These are phyloP conservation scores for Arctium minus DNA, from an alignment of 129 eudicot species.

Conservation along the genomic window DNA sequence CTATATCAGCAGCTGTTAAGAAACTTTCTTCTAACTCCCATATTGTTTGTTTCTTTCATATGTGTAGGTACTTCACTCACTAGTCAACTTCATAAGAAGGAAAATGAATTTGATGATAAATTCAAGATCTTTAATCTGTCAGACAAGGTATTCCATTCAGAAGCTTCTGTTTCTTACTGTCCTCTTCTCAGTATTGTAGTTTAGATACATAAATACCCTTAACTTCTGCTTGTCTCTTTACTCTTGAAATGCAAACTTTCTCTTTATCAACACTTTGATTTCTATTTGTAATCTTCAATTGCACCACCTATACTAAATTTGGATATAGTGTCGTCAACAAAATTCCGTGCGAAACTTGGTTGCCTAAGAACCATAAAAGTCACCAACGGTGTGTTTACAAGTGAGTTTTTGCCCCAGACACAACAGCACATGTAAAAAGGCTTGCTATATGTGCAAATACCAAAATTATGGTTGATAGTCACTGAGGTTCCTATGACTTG, in stretches of 20 bases:
- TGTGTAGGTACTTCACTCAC: slow-evolving; percentile 62
- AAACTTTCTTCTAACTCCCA: neutral
- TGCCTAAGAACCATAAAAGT: too few relatives aligned
- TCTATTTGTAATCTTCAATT: neutral
- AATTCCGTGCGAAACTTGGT: neutral
- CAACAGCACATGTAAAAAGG: too few relatives aligned
- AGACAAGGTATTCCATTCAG: slow-evolving; percentile 48
- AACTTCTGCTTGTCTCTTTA: neutral
- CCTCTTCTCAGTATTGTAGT: neutral
- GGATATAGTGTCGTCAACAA: neutral
- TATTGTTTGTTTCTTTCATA: slow-evolving; percentile 8
- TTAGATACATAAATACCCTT: neutral
- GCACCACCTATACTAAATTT: neutral
- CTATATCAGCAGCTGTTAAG: neutral
- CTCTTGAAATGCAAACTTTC: neutral
- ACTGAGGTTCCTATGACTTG: neutral
- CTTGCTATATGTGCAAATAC: too few relatives aligned
- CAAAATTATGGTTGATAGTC: neutral
- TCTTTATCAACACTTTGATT: neutral
- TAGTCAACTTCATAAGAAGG: slow-evolving; percentile 50
- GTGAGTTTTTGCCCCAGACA: too few relatives aligned
- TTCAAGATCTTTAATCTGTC: slow-evolving; percentile 53
- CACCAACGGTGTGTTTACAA: too few relatives aligned
- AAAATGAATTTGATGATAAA: slow-evolving; percentile 63
- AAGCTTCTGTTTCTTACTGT: slow-evolving; percentile 7